Evolutionary conservation across 176 grass and related monocot genomes (phyloP).

Genomic region (Juncus inflexus): DNA sequence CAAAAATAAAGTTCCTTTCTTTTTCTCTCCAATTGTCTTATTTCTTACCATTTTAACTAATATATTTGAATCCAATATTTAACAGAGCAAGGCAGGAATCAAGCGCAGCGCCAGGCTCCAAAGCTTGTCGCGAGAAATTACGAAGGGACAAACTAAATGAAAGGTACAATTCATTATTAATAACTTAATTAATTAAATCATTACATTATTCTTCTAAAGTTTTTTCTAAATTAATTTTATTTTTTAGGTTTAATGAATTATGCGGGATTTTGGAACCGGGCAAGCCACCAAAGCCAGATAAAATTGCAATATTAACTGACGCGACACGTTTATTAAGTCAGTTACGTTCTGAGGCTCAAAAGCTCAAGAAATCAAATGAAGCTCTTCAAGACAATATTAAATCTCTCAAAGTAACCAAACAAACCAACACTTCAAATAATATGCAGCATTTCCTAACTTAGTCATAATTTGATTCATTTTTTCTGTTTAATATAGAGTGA

Average conservation of each 20-base stretch:
- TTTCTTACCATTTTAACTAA: background rate
- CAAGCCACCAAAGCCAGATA: conserved; percentile 79
- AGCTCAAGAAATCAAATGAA: conserved; percentile 81
- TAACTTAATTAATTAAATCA: background rate
- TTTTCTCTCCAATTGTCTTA: too few species aligned
- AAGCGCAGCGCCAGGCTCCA: conserved; percentile 65
- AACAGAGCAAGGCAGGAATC: conserved; percentile 71
- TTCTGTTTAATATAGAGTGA: conserved; percentile 41
- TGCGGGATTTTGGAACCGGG: conserved; percentile 78
- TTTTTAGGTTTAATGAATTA: conserved; percentile 76
- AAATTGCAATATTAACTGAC: conserved; percentile 64
- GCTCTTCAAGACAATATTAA: conserved; percentile 73
- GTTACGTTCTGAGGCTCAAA: conserved; percentile 52
- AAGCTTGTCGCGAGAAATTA: conserved; percentile 93
- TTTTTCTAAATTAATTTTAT: background rate
- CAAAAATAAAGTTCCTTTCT: background rate
- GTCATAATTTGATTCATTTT: background rate
- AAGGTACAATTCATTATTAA: conserved; percentile 35
- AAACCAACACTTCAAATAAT: background rate
- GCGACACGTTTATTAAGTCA: conserved; percentile 51
- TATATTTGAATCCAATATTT: background rate
- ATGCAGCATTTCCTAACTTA: background rate
- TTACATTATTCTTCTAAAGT: background rate
- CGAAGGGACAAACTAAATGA: conserved; percentile 89
- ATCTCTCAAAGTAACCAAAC: conserved; percentile 59